These are phyloP conservation scores for Calonectria hongkongensis DNA, from an alignment of 2,329 filamentous ascomycete species.

Conservation along the genomic window DNA sequence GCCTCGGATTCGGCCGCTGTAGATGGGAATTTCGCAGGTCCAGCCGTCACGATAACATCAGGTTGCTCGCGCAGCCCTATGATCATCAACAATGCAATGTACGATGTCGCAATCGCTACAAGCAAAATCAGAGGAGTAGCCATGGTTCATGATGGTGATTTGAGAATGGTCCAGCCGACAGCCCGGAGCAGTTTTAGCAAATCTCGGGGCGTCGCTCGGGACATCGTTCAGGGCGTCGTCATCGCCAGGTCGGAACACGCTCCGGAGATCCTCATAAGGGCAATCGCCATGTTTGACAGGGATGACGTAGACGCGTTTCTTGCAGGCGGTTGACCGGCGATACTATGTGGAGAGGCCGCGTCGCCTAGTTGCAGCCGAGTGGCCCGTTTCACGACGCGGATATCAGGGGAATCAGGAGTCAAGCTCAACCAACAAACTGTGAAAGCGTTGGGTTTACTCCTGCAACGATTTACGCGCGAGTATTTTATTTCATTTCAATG, in stretches of 20 bases:
- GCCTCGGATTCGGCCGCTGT: background rate
- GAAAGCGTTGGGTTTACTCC: background rate
- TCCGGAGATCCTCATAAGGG: conserved; percentile 10
- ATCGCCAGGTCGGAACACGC: conserved; percentile 10
- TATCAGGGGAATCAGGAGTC: background rate
- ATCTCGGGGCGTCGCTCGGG: conserved; percentile 33
- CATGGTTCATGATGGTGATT: conserved; percentile 29
- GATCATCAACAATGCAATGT: conserved; percentile 22
- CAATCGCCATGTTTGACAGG: background rate
- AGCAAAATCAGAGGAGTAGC: conserved; percentile 13
- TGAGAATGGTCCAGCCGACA: conserved; percentile 28
- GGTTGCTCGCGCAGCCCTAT: conserved; percentile 7
- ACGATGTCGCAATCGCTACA: conserved; percentile 8
- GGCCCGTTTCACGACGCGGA: conserved; percentile 1
- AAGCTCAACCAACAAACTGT: background rate
- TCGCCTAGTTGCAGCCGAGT: conserved; percentile 24
- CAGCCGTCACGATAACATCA: conserved; percentile 11
- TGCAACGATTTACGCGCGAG: background rate
- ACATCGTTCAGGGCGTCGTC: conserved; percentile 35
- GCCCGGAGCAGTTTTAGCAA: conserved; percentile 28
- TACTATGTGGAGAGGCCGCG: conserved; percentile 36
- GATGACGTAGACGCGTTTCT: conserved; percentile 23
- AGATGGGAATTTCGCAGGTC: background rate
- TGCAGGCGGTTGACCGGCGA: background rate
- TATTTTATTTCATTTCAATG: background rate